Evolutionary conservation across 345 rosid genomes (phyloP).

Genomic region (Firmiana major): DNA sequence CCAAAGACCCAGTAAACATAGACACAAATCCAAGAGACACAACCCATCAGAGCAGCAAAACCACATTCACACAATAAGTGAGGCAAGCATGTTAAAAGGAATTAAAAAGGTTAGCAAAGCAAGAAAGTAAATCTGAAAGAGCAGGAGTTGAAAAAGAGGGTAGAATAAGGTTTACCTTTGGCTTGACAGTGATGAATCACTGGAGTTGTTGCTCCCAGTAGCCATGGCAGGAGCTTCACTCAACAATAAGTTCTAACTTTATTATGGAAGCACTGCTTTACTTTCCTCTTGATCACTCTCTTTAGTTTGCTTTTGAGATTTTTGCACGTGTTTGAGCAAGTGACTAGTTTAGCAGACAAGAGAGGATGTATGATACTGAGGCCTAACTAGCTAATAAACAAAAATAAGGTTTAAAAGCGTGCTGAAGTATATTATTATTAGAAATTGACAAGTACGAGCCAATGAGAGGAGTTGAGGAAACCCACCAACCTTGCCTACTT

Average conservation of each 20-base stretch:
- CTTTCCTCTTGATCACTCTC: background rate
- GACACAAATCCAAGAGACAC: background rate
- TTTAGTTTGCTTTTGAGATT: background rate
- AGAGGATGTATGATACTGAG: background rate
- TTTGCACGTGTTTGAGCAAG: background rate
- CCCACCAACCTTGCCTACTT: background rate
- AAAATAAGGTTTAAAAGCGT: no score
- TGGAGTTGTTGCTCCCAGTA: background rate
- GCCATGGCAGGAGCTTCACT: slow-evolving; percentile 12
- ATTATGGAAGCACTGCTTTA: background rate
- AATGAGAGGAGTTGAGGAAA: background rate
- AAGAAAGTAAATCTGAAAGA: background rate
- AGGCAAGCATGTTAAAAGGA: background rate
- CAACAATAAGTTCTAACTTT: background rate
- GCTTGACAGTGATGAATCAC: background rate
- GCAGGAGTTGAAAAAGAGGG: background rate
- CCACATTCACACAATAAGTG: background rate
- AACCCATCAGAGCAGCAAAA: background rate
- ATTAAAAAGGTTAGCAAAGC: background rate
- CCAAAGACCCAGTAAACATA: background rate
- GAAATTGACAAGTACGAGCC: background rate
- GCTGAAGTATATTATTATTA: background rate
- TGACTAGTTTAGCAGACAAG: background rate
- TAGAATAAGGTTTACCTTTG: slow-evolving; percentile 4
- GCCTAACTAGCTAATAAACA: no score